A percentile compares a stretch with the other conserved stretches of the same genome.
phyloP scores from a whole-genome alignment of 345 rosid genomes.

The Salix koriyanagi region DNA sequence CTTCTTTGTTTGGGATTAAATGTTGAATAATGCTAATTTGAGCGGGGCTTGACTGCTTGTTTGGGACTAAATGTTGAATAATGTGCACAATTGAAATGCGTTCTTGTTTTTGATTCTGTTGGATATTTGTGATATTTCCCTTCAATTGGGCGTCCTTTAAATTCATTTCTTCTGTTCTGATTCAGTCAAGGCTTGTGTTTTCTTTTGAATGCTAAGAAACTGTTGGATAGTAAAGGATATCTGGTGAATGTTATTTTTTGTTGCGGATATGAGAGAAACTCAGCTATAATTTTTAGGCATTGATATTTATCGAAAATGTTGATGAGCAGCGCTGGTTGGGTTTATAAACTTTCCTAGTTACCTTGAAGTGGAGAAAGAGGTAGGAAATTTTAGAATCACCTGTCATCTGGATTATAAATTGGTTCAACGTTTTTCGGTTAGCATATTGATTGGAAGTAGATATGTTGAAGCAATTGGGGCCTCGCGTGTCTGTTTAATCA shows the following conservation, averaged over 20 bases:
- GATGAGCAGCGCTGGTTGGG: not conserved
- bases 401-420: not conserved
- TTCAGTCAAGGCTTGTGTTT: not conserved
- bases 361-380: not conserved
- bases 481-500: not conserved
- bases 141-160: conserved; percentile 3
- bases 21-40: conserved; percentile 11
- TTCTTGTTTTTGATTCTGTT: not conserved
- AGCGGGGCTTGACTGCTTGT: not conserved
- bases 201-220: too few species aligned
- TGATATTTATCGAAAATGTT: not conserved
- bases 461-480: not conserved
- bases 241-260: too few species aligned
- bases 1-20: not conserved
- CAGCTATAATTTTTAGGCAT: not conserved
- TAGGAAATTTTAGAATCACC: not conserved
- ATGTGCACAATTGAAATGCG: conserved; percentile 1
- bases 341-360: not conserved
- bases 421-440: not conserved
- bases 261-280: too few species aligned
- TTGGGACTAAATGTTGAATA: conserved; percentile 7
- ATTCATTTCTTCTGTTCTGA: not conserved
- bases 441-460: not conserved
- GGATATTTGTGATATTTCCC: conserved; percentile 3
- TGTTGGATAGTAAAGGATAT: too few species aligned